Evolutionary conservation across 2,329 filamentous ascomycete species (phyloP), one percentile per base, ranked within the genome.

Genomic region (Scedosporium minutisporum): DNA sequence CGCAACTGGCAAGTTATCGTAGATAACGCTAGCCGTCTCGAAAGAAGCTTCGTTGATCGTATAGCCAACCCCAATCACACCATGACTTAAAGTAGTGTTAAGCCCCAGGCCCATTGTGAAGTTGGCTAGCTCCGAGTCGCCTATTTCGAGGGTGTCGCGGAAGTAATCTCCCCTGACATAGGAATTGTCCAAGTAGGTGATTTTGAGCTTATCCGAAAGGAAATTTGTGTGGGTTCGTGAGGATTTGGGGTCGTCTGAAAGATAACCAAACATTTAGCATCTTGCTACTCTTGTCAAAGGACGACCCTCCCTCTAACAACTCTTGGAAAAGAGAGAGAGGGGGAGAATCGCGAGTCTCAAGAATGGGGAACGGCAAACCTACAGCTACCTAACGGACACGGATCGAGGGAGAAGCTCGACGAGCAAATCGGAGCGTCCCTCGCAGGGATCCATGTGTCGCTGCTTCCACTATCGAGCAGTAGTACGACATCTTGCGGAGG

Each of bases 391-490:
- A 78, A 68, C 16, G 69, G 69, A 64, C 79, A 81, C 7, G 75
- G 75, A 6, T 64, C 64, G 10, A 48, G 60, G 18, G 65, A 61
- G 41, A 62, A 60, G 6, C 64, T 65, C 6, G 67, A 64, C 16
- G 71, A 64, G 69, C 81, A 84, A 12, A 80, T 74, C 41, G 64
- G 65, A 1, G 78, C 72, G 4, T 62, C 58, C 63, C 67, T 71
- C 53, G 72, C 71, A 14, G 80, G 78, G 46, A 87, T 78, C 85
- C 86, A 88, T 23, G 85, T 79, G 72, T 88, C 86, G 65, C 83
- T 86, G 68, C 83, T 87, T 51, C 85, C 86, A 0, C 85, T 88
- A 71, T 88, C 85, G 55, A 88, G 76, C 69, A 86, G 83, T 61
- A 88, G 72, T 1, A 77, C 80, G 48, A 88, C 64, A 3, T 78